Evolutionary conservation across 2,329 filamentous ascomycete species (phyloP).

Genomic region (Microdochium trichocladiopsis): DNA sequence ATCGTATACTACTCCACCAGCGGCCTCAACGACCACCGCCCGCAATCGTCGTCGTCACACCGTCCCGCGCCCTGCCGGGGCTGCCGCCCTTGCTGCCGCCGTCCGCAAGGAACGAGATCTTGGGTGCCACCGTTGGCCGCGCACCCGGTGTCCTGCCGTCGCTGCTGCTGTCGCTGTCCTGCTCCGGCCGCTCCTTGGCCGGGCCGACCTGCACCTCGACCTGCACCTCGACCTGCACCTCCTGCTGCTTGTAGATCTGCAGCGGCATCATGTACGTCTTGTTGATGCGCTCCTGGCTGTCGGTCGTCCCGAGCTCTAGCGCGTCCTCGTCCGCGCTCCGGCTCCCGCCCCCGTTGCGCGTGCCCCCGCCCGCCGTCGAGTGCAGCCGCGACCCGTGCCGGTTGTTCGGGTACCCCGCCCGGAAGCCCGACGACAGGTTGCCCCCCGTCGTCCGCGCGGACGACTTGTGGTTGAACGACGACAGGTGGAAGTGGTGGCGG

Average conservation of each 20-base stretch:
- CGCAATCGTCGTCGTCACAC: not conserved
- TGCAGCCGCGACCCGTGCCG: not conserved
- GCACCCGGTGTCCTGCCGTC: not conserved
- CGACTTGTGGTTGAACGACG: not conserved
- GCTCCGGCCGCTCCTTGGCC: not conserved
- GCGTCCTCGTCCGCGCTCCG: not conserved
- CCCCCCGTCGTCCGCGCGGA: not conserved
- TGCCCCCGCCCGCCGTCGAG: not conserved
- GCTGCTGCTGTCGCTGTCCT: not conserved
- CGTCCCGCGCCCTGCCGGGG: not conserved
- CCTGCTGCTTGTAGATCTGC: slow-evolving; percentile 1
- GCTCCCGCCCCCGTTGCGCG: too few relatives aligned
- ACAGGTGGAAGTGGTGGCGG: slow-evolving; percentile 27
- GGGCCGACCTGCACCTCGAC: too few relatives aligned
- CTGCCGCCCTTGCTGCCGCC: not conserved
- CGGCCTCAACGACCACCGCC: not conserved
- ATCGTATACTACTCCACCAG: not conserved
- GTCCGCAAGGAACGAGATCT: not conserved
- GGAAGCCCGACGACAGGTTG: not conserved
- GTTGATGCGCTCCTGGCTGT: not conserved
- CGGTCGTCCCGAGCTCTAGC: not conserved
- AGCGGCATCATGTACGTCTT: slow-evolving; percentile 1
- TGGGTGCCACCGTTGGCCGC: not conserved
- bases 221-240: not conserved
- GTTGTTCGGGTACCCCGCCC: not conserved